A percentile compares a stretch with the other conserved stretches of the same genome.
Evolutionary conservation across 768 basidiomycete species (phyloP).

Genomic region (Cyathus striatus): DNA sequence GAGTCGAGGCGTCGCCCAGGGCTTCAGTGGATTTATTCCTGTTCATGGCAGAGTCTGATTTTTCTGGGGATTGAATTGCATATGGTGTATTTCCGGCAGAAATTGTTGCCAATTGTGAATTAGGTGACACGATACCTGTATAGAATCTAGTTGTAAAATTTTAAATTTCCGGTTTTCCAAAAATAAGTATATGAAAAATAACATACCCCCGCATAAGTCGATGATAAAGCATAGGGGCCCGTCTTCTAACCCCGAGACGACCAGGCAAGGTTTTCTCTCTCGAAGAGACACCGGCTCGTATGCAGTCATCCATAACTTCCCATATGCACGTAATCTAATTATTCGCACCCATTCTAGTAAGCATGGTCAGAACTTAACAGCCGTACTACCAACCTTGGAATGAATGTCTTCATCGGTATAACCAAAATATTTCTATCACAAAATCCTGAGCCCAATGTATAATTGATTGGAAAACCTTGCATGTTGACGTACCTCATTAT

Average conservation of each 20-base stretch:
- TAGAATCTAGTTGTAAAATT: conserved; percentile 31
- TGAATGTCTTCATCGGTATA: conserved; percentile 72
- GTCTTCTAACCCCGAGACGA: conserved; percentile 68
- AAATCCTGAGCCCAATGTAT: too few species aligned
- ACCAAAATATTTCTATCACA: conserved; percentile 53
- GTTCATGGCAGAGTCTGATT: conserved; percentile 2
- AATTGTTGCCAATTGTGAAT: conserved; percentile 19
- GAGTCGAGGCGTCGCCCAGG: conserved; percentile 3
- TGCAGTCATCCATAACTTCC: conserved; percentile 91
- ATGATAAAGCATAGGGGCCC: conserved; percentile 86
- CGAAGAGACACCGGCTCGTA: conserved; percentile 78
- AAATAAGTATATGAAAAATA: conserved; percentile 1
- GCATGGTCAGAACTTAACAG: background rate
- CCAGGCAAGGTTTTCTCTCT: conserved; percentile 81
- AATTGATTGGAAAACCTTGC: too few species aligned
- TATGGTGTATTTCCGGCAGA: conserved; percentile 17
- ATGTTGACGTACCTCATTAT: conserved; percentile 74
- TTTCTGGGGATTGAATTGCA: conserved; percentile 10
- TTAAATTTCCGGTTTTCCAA: background rate
- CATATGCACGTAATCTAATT: conserved; percentile 70
- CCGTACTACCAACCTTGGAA: conserved; percentile 45
- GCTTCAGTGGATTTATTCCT: conserved; percentile 7
- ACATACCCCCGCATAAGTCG: conserved; percentile 84
- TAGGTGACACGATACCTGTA: conserved; percentile 35
- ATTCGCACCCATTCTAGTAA: too few species aligned